phyloP scores from a whole-genome alignment of 2,329 filamentous ascomycete genomes.

The Juglanconis oblonga region DNA sequence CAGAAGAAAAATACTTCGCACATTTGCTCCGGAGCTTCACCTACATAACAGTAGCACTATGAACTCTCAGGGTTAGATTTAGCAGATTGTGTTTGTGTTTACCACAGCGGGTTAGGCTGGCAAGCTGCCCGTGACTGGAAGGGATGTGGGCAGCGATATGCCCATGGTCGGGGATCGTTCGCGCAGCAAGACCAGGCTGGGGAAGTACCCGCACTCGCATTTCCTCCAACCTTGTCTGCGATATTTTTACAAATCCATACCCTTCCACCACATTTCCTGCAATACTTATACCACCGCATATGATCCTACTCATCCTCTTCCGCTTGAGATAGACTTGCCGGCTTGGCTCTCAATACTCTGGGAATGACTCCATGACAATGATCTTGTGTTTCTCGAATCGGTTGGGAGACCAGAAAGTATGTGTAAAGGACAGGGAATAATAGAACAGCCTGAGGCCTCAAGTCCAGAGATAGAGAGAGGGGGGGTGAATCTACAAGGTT shows the following conservation, averaged over 20 bases:
- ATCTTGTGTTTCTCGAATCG: not conserved
- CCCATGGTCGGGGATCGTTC: not conserved
- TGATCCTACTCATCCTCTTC: no score
- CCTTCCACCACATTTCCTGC: no score
- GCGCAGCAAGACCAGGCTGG: not conserved
- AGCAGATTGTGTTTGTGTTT: no score
- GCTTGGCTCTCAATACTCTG: not conserved
- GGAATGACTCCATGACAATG: not conserved
- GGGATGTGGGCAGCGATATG: not conserved
- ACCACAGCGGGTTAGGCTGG: no score
- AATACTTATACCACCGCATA: no score
- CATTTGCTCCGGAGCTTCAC: no score
- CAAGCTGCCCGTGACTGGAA: no score
- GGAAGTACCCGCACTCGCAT: not conserved
- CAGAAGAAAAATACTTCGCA: not conserved
- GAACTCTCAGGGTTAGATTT: no score
- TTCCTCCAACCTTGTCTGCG: no score
- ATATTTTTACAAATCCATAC: no score
- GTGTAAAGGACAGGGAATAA: not conserved
- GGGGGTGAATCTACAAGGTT: slow-evolving; percentile 18
- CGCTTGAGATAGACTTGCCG: not conserved
- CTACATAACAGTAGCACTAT: no score
- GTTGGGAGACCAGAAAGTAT: not conserved
- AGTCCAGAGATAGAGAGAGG: slow-evolving; percentile 5
- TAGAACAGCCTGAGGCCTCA: slow-evolving; percentile 6